Evolutionary conservation across 495 filamentous ascomycete species (phyloP).

Genomic region (Daldinia caldariorum): DNA sequence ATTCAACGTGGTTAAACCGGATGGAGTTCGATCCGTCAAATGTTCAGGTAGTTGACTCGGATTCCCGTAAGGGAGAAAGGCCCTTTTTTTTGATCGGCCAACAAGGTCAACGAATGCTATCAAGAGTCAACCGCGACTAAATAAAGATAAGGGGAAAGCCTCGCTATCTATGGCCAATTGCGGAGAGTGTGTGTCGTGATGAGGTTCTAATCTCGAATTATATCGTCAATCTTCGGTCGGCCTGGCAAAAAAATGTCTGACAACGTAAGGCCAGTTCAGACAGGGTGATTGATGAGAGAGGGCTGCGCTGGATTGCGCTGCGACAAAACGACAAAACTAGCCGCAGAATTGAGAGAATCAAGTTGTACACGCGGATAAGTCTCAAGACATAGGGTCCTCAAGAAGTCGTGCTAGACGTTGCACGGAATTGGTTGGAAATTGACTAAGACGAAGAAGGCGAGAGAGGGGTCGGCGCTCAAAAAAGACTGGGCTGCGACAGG

Average conservation of each 20-base stretch:
- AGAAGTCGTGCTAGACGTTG: constrained; percentile 37
- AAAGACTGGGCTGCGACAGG: constrained; percentile 37
- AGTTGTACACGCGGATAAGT: constrained; percentile 39
- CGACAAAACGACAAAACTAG: constrained; percentile 36
- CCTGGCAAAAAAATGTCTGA: constrained; percentile 26
- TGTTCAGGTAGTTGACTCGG: constrained; percentile 30
- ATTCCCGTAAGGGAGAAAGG: constrained; percentile 33
- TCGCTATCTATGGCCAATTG: constrained; percentile 19
- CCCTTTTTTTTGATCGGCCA: constrained; percentile 21
- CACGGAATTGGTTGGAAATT: constrained; percentile 43
- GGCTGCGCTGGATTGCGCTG: constrained; percentile 38
- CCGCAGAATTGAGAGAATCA: constrained; percentile 24
- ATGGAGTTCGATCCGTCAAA: constrained; percentile 28
- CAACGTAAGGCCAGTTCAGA: constrained; percentile 27
- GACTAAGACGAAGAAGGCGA: constrained; percentile 37
- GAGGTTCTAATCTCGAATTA: constrained; percentile 14
- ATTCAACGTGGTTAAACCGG: constrained; percentile 36
- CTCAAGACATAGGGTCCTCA: constrained; percentile 37
- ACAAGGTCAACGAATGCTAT: neutral
- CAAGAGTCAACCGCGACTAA: constrained; percentile 21
- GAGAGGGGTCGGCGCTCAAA: constrained; percentile 37
- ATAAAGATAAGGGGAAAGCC: neutral
- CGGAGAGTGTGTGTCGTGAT: neutral
- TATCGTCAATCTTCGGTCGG: constrained; percentile 26
- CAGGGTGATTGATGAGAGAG: constrained; percentile 24